Base-by-base conservation (phyloP, 2,329 filamentous ascomycete genomes). In the Xylariaceae sp. region DNA sequence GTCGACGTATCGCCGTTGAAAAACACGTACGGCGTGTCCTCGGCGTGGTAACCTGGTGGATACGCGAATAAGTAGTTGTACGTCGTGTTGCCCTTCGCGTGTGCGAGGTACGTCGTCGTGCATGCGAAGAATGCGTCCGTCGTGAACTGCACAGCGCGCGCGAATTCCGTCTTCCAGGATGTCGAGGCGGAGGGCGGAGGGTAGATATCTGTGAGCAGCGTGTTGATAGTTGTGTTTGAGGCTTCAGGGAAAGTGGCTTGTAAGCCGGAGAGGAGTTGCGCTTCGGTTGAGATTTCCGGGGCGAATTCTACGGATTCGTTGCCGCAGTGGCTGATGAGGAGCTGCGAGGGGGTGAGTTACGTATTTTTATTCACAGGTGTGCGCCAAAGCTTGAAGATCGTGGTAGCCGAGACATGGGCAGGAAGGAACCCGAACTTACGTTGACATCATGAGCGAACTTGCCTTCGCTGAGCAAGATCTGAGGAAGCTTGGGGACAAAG, bases 41-140 rank as follows among this genome's bases (percentile, higher is more conserved):
- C 59, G 16, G 71, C 75, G 55, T 82, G 79, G 27, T 76, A 64
- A 6, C 67, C 76, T 0, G 77, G 76, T 0, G 72, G 71, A 1
- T 77, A 67, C 19, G 69, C 64, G 55, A 80, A 82, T 20, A 73
- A 60, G 62, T 81, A 80, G 2, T 66, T 65, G 57, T 74, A 75
- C 0, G 73, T 74, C 8, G 67, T 40, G 58, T 75, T 74, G 10
- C 57, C 54, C 58, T 64, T 72, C 6, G 71, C 76, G 2, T 61
- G 63, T 44, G 69, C 67, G 4, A 81, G 64, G 54, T 69, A 77
- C 55, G 71, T 66, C 12, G 75, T 71, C 53, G 77, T 77, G 67
- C 78, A 81, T 23, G 64, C 63, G 54, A 77, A 75, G 45, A 60
- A 47, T 5, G 59, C 45, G 44, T 81, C 77, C 11, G 67, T 58